Evolutionary conservation across 768 basidiomycete species (phyloP).

Genomic region (Panaeolus cyanescens): DNA sequence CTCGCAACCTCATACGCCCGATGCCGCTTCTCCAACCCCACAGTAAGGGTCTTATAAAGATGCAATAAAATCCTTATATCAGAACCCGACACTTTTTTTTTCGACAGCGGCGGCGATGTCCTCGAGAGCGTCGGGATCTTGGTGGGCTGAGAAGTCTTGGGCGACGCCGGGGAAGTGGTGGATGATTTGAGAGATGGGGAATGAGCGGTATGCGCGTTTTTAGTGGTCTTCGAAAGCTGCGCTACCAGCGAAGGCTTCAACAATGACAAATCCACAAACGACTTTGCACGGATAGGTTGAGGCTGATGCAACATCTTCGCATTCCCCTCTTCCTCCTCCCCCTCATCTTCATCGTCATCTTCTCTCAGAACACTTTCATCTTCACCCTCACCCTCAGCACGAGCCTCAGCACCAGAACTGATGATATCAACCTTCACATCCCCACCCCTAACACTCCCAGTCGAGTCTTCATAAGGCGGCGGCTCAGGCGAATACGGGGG

Average conservation of each 20-base stretch:
- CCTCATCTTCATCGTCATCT: too few species aligned
- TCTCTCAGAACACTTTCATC: too few species aligned
- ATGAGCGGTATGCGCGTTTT: too few species aligned
- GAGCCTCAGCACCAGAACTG: background rate
- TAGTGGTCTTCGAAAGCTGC: background rate
- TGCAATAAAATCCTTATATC: slow-evolving; percentile 21
- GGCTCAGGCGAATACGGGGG: background rate
- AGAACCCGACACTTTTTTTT: slow-evolving; percentile 13
- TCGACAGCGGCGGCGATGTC: background rate
- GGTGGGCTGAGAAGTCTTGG: background rate
- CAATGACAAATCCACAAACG: background rate
- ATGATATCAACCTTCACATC: too few species aligned
- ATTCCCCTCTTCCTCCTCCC: too few species aligned
- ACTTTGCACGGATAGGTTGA: background rate
- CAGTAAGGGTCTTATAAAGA: slow-evolving; percentile 23
- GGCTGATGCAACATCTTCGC: background rate
- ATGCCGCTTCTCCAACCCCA: slow-evolving; percentile 21
- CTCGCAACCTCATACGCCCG: background rate
- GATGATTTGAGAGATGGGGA: background rate
- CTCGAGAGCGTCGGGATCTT: background rate
- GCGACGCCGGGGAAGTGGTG: background rate
- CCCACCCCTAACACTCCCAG: too few species aligned
- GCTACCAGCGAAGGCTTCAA: background rate
- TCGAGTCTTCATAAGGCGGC: background rate
- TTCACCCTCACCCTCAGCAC: too few species aligned